Evolutionary conservation across 2,329 filamentous ascomycete genomes (phyloP).

Genomic region (Alternaria alternata): DNA sequence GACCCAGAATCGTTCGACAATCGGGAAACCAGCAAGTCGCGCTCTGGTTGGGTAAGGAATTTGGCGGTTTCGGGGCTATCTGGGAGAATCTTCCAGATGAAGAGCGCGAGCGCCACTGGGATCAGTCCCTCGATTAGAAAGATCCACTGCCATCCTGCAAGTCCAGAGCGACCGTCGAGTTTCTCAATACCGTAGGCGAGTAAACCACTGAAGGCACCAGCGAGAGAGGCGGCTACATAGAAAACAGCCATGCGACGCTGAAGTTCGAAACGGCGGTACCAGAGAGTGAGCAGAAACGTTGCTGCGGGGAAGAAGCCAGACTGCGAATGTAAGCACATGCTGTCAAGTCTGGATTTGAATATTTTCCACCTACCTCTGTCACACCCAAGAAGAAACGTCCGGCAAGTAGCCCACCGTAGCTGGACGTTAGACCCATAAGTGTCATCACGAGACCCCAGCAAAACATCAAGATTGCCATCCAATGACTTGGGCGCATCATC

Average conservation of each 20-base stretch:
- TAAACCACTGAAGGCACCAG: conserved; percentile 48
- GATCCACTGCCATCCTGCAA: conserved; percentile 48
- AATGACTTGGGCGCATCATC: conserved; percentile 51
- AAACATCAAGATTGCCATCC: conserved; percentile 53
- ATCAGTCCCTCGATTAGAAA: conserved; percentile 42
- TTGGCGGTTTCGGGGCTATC: conserved; percentile 56
- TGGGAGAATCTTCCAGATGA: conserved; percentile 63
- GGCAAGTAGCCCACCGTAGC: conserved; percentile 58
- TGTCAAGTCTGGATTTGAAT: background rate
- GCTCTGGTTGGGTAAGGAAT: conserved; percentile 46
- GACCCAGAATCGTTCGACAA: conserved; percentile 54
- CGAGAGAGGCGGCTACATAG: conserved; percentile 44
- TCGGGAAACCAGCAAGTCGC: conserved; percentile 43
- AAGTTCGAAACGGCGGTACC: conserved; percentile 48
- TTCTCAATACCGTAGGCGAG: conserved; percentile 47
- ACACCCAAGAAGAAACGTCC: conserved; percentile 56
- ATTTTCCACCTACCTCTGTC: conserved; percentile 42
- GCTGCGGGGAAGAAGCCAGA: conserved; percentile 72
- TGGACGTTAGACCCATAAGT: conserved; percentile 56
- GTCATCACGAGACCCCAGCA: conserved; percentile 54
- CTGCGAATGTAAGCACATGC: conserved; percentile 25
- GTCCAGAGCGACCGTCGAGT: conserved; percentile 38
- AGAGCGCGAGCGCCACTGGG: conserved; percentile 50
- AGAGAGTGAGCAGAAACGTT: conserved; percentile 52
- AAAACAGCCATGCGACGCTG: conserved; percentile 49